Evolutionary conservation across 1,284 basidiomycete species (phyloP).

Genomic region (Somion occarium): DNA sequence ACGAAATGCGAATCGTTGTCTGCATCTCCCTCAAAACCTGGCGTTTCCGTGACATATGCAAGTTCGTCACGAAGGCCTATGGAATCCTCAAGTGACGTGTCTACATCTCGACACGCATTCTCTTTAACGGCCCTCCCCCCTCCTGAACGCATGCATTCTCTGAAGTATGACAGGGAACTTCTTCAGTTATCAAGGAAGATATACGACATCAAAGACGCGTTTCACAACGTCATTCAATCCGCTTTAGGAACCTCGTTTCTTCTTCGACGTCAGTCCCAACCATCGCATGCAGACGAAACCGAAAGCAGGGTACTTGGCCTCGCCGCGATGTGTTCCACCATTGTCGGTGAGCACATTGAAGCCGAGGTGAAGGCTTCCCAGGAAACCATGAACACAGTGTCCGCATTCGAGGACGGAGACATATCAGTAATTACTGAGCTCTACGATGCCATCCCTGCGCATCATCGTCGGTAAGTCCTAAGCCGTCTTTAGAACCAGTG

Average conservation of each 20-base stretch:
- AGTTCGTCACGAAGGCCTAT: slow-evolving; percentile 7
- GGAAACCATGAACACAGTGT: slow-evolving; percentile 19
- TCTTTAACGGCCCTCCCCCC: slow-evolving; percentile 38
- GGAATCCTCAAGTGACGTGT: background rate
- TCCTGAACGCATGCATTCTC: slow-evolving; percentile 29
- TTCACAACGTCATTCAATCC: slow-evolving; percentile 41
- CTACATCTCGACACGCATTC: slow-evolving; percentile 14
- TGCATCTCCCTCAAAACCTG: slow-evolving; percentile 15
- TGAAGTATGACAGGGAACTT: slow-evolving; percentile 25
- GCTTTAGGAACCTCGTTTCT: slow-evolving; percentile 17
- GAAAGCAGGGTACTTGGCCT: slow-evolving; percentile 31
- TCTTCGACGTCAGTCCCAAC: background rate
- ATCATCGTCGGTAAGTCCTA: slow-evolving; percentile 41
- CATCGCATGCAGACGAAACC: background rate
- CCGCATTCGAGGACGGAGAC: slow-evolving; percentile 22
- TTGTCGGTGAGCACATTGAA: slow-evolving; percentile 43
- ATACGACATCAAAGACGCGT: slow-evolving; percentile 48
- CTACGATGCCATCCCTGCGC: slow-evolving; percentile 45
- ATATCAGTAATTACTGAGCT: slow-evolving; percentile 35
- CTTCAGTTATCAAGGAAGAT: slow-evolving; percentile 43
- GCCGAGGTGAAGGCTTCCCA: slow-evolving; percentile 24
- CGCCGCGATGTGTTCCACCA: slow-evolving; percentile 42
- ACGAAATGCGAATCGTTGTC: slow-evolving; percentile 44
- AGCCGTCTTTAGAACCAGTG: background rate
- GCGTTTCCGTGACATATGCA: slow-evolving; percentile 23